These are phyloP conservation scores for Asterophora parasitica DNA, from an alignment of 768 basidiomycete genomes.

Conservation along the genomic window DNA sequence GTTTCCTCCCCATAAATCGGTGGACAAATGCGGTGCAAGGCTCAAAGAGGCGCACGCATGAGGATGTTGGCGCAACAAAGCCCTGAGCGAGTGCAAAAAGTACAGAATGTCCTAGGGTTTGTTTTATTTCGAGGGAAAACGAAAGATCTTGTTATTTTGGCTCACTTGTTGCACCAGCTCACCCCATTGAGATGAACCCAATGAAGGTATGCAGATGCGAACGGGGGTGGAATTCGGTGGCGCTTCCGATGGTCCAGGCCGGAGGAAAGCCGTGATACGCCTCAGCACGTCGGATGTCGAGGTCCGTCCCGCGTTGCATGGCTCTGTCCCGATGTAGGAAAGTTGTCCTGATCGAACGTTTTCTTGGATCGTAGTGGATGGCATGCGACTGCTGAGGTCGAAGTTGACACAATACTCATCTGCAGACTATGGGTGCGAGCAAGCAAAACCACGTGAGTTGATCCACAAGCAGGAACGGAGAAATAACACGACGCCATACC, in stretches of 20 bases:
- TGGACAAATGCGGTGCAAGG: conserved; percentile 59
- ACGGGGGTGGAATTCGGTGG: conserved; percentile 29
- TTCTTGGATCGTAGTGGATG: conserved; percentile 42
- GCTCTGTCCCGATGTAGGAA: conserved; percentile 15
- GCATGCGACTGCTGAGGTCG: conserved; percentile 66
- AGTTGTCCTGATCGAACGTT: conserved; percentile 38
- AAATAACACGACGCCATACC: conserved; percentile 26
- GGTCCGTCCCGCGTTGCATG: conserved; percentile 4
- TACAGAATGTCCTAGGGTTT: conserved; percentile 54
- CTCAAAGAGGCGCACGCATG: conserved; percentile 64
- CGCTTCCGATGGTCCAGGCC: conserved; percentile 16
- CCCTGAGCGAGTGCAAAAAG: conserved; percentile 69
- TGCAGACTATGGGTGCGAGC: conserved; percentile 31
- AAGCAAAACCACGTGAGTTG: conserved; percentile 3
- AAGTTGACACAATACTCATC: conserved; percentile 68
- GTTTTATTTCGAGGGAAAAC: background rate
- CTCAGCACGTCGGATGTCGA: conserved; percentile 20
- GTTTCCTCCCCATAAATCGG: conserved; percentile 51
- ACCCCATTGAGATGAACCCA: conserved; percentile 71
- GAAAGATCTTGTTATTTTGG: background rate
- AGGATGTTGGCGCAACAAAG: conserved; percentile 50
- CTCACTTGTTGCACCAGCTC: conserved; percentile 53
- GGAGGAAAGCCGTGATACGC: conserved; percentile 26
- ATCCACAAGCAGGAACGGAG: conserved; percentile 6
- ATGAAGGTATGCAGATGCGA: conserved; percentile 56